Evolutionary conservation across 352 stramenopile genomes (phyloP).

Genomic region (Pythium monospermum): DNA sequence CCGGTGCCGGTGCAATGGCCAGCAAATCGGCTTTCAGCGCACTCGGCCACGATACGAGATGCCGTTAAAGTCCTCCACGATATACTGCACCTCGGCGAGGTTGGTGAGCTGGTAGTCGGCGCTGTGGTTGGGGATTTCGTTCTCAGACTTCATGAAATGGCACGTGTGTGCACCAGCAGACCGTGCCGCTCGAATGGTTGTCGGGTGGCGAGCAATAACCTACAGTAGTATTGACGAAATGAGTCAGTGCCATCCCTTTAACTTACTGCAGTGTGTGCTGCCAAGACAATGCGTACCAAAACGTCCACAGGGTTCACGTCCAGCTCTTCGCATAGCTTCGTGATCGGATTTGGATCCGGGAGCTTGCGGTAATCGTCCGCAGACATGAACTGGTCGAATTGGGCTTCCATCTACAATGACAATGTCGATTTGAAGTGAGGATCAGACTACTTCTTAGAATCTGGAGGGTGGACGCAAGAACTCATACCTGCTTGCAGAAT

Average conservation of each 20-base stretch:
- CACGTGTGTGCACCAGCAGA: slow-evolving; percentile 54
- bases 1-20: no score
- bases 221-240: background rate
- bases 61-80: slow-evolving; percentile 72
- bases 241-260: background rate
- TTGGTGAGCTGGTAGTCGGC: slow-evolving; percentile 62
- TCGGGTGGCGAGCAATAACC: slow-evolving; percentile 45
- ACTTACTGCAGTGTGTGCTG: background rate
- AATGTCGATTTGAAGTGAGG: background rate
- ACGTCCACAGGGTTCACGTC: slow-evolving; percentile 47
- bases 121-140: slow-evolving; percentile 68
- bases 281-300: slow-evolving; percentile 29
- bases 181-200: slow-evolving; percentile 59
- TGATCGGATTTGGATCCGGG: slow-evolving; percentile 41
- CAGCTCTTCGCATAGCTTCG: slow-evolving; percentile 43
- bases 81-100: slow-evolving; percentile 57
- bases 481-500: slow-evolving; percentile 59
- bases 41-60: slow-evolving; percentile 51
- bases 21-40: no score
- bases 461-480: no score
- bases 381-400: slow-evolving; percentile 59
- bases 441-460: no score
- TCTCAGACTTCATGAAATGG: slow-evolving; percentile 60
- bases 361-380: slow-evolving; percentile 41
- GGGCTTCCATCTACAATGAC: slow-evolving; percentile 42